A percentile compares a stretch with the other conserved stretches of the same genome.
Conservation (phyloP, 768 basidiomycete genomes). For the Cystoderma amianthinum region DNA sequence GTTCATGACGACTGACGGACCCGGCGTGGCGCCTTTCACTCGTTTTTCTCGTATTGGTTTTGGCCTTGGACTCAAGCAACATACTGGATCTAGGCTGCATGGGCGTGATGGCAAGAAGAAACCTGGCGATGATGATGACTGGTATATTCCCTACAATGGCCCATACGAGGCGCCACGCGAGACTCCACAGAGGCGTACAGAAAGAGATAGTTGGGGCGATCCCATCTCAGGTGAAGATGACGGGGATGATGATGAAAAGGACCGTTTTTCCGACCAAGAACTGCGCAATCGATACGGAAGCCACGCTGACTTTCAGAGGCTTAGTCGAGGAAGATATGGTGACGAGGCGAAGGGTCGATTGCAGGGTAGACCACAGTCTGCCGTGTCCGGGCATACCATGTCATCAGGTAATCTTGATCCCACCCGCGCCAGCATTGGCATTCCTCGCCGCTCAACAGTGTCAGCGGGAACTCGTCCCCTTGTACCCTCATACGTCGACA, state of each 20-base stretch:
- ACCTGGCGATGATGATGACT: conserved; percentile 32
- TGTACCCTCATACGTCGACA: conserved; percentile 33
- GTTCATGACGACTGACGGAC: neutral
- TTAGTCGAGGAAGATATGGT: conserved; percentile 6
- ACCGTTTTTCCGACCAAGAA: conserved; percentile 17
- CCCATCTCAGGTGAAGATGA: conserved; percentile 21
- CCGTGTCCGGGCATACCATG: conserved; percentile 30
- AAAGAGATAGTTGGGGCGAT: conserved; percentile 39
- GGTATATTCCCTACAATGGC: conserved; percentile 63
- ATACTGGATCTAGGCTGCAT: conserved; percentile 2
- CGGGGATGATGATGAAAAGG: conserved; percentile 19
- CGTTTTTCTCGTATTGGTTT: conserved; percentile 26
- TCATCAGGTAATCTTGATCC: conserved; percentile 32
- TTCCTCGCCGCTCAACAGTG: conserved; percentile 27
- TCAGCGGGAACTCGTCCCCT: conserved; percentile 24
- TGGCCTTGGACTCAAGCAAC: conserved; percentile 7
- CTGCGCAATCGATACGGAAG: conserved; percentile 20
- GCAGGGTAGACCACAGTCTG: conserved; percentile 30
- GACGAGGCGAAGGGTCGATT: conserved; percentile 15
- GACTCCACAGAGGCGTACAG: conserved; percentile 15
- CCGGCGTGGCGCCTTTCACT: conserved; percentile 17
- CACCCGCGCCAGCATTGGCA: conserved; percentile 18
- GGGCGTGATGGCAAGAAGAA: conserved; percentile 8
- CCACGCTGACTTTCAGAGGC: conserved; percentile 11
- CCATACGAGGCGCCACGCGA: conserved; percentile 43